Evolutionary conservation across 2,329 filamentous ascomycete species (phyloP).

Genomic region (Fusarium sp.): DNA sequence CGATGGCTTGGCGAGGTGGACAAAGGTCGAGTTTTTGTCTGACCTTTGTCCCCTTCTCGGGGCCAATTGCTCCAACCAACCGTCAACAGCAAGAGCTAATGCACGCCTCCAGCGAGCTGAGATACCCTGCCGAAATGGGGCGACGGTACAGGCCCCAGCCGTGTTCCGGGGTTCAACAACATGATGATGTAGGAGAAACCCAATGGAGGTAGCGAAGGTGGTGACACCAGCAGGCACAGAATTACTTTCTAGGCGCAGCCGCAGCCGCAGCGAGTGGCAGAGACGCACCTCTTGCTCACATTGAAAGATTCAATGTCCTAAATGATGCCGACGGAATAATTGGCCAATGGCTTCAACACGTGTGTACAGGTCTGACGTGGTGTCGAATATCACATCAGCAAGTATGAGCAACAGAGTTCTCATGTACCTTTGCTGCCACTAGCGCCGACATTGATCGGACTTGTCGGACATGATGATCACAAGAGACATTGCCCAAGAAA

Average conservation of each 20-base stretch:
- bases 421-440: background rate
- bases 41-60: background rate
- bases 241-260: constrained; percentile 28
- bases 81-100: constrained; percentile 25
- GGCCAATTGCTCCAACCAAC: constrained; percentile 17
- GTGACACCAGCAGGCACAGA: constrained; percentile 19
- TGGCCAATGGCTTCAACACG: constrained; percentile 38
- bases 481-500: constrained; percentile 1
- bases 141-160: constrained; percentile 19
- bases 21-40: background rate
- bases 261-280: constrained; percentile 23
- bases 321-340: constrained; percentile 27
- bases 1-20: constrained; percentile 8
- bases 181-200: constrained; percentile 33
- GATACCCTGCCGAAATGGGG: constrained; percentile 16
- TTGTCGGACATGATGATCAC: background rate
- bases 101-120: constrained; percentile 34
- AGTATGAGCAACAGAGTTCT: constrained; percentile 7
- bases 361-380: constrained; percentile 22
- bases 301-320: constrained; percentile 7
- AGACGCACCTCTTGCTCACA: background rate
- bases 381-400: constrained; percentile 18
- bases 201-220: constrained; percentile 21
- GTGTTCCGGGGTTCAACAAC: constrained; percentile 37
- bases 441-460: constrained; percentile 1